phyloP scores from a whole-genome alignment of 441 rosid genomes.

The Pelargonium myrrhifolium region DNA sequence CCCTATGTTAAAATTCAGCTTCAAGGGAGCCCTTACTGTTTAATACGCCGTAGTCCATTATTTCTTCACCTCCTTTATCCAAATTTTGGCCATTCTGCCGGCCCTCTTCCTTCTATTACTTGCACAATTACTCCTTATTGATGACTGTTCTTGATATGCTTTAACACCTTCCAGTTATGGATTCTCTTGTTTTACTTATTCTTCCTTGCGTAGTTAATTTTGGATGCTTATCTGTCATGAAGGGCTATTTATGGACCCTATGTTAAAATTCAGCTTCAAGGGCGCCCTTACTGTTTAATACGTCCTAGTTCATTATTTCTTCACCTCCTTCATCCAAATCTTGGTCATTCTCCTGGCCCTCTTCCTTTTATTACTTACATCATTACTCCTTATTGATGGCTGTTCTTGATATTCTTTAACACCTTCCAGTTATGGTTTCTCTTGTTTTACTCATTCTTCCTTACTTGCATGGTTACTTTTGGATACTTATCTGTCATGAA shows the following conservation, averaged over 20 bases:
- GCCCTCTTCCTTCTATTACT: too few relatives aligned
- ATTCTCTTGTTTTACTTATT: neutral
- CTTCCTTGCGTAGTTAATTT: constrained; percentile 3
- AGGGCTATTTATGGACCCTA: neutral
- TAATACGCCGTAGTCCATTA: neutral
- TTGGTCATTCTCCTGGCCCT: neutral
- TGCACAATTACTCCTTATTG: too few relatives aligned
- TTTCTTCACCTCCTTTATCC: too few relatives aligned
- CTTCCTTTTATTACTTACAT: neutral
- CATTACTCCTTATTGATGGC: neutral
- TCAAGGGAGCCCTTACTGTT: neutral
- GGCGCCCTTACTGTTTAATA: neutral
- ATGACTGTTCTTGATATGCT: too few relatives aligned
- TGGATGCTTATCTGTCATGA: neutral
- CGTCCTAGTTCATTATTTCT: neutral
- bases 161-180: too few relatives aligned
- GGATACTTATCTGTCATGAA: neutral
- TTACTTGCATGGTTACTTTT: constrained; percentile 1
- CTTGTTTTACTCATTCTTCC: neutral
- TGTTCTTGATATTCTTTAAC: neutral
- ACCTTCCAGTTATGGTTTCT: neutral
- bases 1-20: neutral
- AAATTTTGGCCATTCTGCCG: too few relatives aligned
- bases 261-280: neutral
- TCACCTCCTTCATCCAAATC: neutral